These are phyloP conservation scores for Diaporthe destruens DNA, from an alignment of 2,329 filamentous ascomycete species.

Conservation along the genomic window DNA sequence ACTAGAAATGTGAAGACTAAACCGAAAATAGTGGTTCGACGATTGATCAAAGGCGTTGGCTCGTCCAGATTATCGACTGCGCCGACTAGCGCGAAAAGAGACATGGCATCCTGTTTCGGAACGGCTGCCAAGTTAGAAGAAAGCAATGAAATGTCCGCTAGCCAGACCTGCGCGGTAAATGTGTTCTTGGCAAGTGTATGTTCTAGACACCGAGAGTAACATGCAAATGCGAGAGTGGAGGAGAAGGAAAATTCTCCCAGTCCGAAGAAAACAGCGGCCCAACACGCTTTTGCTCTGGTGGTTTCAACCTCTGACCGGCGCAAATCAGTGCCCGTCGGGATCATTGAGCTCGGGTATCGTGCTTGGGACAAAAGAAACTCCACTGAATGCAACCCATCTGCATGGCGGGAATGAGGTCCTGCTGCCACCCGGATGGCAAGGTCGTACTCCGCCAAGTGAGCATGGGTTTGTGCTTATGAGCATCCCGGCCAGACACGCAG, in stretches of 20 bases:
- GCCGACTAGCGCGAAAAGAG: conserved; percentile 38
- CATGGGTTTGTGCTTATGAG: not conserved
- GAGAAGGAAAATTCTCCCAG: not conserved
- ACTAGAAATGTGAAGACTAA: conserved; percentile 34
- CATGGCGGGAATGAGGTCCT: conserved; percentile 4
- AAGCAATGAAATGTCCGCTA: not conserved
- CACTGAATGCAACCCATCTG: conserved; percentile 8
- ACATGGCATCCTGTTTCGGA: conserved; percentile 35
- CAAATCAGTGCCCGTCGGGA: conserved; percentile 12
- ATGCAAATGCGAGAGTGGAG: not conserved
- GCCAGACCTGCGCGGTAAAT: not conserved
- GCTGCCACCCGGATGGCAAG: not conserved
- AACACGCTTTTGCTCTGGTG: not conserved
- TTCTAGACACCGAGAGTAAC: not conserved
- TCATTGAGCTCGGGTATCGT: conserved; percentile 1
- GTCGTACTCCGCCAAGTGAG: conserved; percentile 7
- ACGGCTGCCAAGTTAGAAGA: not conserved
- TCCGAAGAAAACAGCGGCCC: not conserved
- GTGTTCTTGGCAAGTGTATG: not conserved
- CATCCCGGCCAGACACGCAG: not conserved
- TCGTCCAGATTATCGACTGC: conserved; percentile 38
- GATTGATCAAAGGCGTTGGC: conserved; percentile 33
- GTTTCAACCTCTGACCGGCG: not conserved
- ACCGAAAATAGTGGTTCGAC: conserved; percentile 31
- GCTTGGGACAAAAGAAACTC: conserved; percentile 9